Conservation (phyloP, 768 basidiomycete species). For the Tulasnella sp. region DNA sequence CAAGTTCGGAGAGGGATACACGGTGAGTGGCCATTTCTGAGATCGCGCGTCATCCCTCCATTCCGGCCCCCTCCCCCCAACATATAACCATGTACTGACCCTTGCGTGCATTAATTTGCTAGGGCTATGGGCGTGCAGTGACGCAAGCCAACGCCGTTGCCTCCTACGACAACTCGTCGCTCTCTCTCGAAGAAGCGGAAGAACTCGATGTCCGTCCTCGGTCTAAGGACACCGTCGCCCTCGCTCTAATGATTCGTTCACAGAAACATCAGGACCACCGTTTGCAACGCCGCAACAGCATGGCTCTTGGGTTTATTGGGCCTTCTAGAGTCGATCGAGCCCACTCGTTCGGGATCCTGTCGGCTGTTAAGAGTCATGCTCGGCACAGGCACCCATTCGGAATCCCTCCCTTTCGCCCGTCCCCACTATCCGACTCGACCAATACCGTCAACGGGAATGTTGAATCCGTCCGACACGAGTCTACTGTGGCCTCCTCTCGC, state of each 20-base stretch:
- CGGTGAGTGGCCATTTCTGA: constrained; percentile 33
- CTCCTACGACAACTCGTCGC: constrained; percentile 37
- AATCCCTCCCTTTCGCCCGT: constrained; percentile 34
- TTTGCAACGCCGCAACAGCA: constrained; percentile 44
- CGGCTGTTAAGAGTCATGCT: constrained; percentile 40
- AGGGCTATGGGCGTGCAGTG: constrained; percentile 59
- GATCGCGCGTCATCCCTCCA: constrained; percentile 13
- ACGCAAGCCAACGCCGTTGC: constrained; percentile 57
- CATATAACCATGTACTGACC: neutral
- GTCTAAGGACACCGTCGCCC: neutral
- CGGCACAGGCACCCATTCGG: constrained; percentile 1
- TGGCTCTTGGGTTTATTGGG: constrained; percentile 34
- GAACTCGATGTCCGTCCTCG: constrained; percentile 15
- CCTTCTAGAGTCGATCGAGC: constrained; percentile 32
- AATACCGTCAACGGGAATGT: neutral
- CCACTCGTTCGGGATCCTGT: constrained; percentile 40
- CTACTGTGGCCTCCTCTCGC: constrained; percentile 33
- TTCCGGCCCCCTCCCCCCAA: neutral
- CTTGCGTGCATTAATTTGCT: too few species aligned
- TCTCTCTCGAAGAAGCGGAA: constrained; percentile 40
- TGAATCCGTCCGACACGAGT: neutral
- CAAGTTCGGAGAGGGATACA: constrained; percentile 56
- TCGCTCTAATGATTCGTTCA: neutral
- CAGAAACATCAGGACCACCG: constrained; percentile 25
- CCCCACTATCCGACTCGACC: constrained; percentile 19